phyloP scores from a whole-genome alignment of 768 basidiomycete genomes.

The Tulasnella sp. region DNA sequence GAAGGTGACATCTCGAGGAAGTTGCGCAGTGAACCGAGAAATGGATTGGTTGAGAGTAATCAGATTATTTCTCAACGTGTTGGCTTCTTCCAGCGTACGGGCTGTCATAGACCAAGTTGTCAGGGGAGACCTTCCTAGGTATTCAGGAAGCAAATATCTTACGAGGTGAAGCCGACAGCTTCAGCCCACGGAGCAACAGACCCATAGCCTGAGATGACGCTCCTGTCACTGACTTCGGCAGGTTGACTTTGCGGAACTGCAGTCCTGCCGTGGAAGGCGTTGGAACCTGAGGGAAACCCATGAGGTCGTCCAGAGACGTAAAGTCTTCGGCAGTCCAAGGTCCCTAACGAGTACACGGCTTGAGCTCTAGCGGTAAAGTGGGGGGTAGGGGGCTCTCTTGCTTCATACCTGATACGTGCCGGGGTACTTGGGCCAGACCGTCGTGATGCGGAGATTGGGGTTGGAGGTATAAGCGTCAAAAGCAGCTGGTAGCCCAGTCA shows the following conservation, averaged over 20 bases:
- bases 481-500: constrained; percentile 15
- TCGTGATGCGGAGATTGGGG: constrained; percentile 9
- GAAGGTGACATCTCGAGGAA: not conserved
- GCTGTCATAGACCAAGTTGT: not conserved
- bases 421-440: constrained; percentile 12
- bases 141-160: not conserved
- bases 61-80: not conserved
- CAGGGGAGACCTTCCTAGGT: not conserved
- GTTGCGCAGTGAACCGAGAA: constrained; percentile 3
- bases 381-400: not conserved
- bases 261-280: not conserved
- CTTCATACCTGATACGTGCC: constrained; percentile 7
- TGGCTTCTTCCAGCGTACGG: not conserved
- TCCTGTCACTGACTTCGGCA: not conserved
- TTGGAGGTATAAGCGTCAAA: constrained; percentile 13
- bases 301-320: constrained; percentile 12
- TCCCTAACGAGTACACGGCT: not conserved
- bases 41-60: constrained; percentile 5
- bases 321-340: constrained; percentile 9
- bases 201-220: constrained; percentile 6
- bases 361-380: not conserved
- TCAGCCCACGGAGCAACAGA: not conserved
- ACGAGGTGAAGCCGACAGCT: not conserved
- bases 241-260: not conserved
- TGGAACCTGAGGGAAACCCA: constrained; percentile 7